phyloP scores from a whole-genome alignment of 2,329 filamentous ascomycete species.

The Venturia nashicola region DNA sequence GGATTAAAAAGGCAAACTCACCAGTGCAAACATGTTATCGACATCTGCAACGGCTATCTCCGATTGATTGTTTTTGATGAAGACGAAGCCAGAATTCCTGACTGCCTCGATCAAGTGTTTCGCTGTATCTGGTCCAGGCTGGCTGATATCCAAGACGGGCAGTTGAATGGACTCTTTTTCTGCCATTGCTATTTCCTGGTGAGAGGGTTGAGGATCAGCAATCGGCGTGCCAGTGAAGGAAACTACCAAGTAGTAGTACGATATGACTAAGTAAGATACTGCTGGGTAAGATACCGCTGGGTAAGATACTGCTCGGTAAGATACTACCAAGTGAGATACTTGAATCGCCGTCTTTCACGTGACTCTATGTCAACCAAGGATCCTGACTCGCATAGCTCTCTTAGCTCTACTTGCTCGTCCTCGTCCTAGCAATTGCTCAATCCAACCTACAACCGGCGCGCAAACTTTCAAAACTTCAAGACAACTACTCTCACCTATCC shows the following conservation, averaged over 20 bases:
- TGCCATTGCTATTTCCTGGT: background rate
- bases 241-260: too few species aligned
- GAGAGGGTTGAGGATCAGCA: background rate
- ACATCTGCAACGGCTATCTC: constrained; percentile 53
- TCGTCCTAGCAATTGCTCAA: background rate
- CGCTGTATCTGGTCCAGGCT: constrained; percentile 45
- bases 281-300: too few species aligned
- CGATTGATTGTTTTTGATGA: constrained; percentile 62
- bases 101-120: constrained; percentile 67
- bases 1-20: constrained; percentile 27
- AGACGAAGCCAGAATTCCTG: constrained; percentile 76
- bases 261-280: too few species aligned
- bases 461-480: too few species aligned
- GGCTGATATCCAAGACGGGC: constrained; percentile 72
- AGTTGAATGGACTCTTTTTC: constrained; percentile 24
- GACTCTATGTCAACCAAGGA: background rate
- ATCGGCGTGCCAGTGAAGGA: background rate
- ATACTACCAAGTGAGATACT: too few species aligned
- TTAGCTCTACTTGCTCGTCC: background rate
- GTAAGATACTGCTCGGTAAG: too few species aligned
- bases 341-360: background rate
- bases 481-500: background rate
- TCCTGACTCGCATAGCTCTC: background rate
- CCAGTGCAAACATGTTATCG: constrained; percentile 60
- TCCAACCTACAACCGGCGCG: background rate